These are phyloP conservation scores for Microcera coccophila DNA, from an alignment of 2,329 filamentous ascomycete genomes.

Conservation along the genomic window DNA sequence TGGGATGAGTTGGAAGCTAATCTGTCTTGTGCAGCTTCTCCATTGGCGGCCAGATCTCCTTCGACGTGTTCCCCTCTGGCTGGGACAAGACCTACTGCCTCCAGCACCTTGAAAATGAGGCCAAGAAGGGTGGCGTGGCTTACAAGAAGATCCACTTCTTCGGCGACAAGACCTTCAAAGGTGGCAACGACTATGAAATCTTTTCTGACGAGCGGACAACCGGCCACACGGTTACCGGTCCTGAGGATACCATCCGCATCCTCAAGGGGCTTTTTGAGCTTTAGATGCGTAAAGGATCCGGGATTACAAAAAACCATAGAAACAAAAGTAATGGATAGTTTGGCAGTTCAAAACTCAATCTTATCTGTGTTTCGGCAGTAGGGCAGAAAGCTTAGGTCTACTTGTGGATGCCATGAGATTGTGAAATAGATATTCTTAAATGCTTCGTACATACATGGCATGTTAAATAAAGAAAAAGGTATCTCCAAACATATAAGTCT, in stretches of 20 bases:
- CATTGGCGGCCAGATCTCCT: constrained; percentile 96
- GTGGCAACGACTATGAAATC: constrained; percentile 96
- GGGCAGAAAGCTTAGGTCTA: too few species aligned
- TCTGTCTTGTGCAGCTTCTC: constrained; percentile 82
- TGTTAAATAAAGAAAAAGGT: too few species aligned
- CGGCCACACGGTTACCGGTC: constrained; percentile 77
- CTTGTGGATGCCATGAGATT: too few species aligned
- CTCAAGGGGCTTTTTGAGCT: constrained; percentile 78
- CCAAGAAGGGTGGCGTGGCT: constrained; percentile 64
- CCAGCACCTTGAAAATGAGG: constrained; percentile 78
- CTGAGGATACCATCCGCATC: constrained; percentile 76
- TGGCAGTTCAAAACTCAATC: too few species aligned
- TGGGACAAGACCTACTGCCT: constrained; percentile 99
- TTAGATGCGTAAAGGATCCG: constrained; percentile 33
- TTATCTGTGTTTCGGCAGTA: too few species aligned
- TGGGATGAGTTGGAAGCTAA: too few species aligned
- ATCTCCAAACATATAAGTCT: too few species aligned
- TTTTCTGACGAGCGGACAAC: constrained; percentile 76
- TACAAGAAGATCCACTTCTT: constrained; percentile 97
- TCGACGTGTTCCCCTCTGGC: constrained; percentile 92
- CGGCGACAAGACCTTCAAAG: constrained; percentile 87
- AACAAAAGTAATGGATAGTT: constrained; percentile 8
- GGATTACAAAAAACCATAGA: constrained; percentile 9
- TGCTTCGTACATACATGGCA: too few species aligned
- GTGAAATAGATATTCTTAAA: too few species aligned